Evolutionary conservation across 176 grass and related monocot species (phyloP).

Genomic region (Musa schizocarpa): DNA sequence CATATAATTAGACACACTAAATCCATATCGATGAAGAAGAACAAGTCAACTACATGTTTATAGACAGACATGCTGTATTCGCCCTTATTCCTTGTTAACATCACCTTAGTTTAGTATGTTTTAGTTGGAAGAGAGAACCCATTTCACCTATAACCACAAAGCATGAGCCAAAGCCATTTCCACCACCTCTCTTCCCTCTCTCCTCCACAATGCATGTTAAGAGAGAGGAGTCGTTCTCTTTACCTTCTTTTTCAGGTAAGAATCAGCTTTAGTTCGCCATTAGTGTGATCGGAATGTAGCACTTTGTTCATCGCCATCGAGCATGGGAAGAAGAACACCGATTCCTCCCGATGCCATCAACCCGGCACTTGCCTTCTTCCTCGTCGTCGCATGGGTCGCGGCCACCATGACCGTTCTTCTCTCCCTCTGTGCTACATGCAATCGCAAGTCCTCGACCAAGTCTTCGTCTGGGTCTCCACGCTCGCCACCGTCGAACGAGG

Average conservation of each 20-base stretch:
- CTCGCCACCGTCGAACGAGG: conserved; percentile 2
- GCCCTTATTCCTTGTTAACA: neutral
- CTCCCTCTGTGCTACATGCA: conserved; percentile 72
- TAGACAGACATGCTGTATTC: too few relatives aligned
- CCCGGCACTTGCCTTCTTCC: conserved; percentile 27
- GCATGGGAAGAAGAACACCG: conserved; percentile 50
- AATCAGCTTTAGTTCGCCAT: neutral
- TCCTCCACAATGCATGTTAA: neutral
- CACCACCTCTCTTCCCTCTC: conserved; percentile 14
- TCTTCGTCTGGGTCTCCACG: neutral
- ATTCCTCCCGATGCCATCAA: conserved; percentile 19
- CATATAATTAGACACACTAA: too few relatives aligned
- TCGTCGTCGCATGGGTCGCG: conserved; percentile 45
- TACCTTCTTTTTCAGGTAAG: neutral
- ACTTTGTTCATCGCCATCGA: neutral
- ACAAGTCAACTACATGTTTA: too few relatives aligned
- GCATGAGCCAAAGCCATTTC: conserved; percentile 12
- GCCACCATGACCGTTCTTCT: conserved; percentile 41
- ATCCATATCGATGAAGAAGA: too few relatives aligned
- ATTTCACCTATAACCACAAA: conserved; percentile 29
- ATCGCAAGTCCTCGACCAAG: conserved; percentile 30
- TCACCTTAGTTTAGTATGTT: conserved; percentile 43
- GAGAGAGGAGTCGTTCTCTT: neutral
- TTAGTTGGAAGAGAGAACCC: conserved; percentile 26
- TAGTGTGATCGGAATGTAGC: neutral